Conservation (phyloP, 2,329 filamentous ascomycete genomes). For the Monosporascus sp. region DNA sequence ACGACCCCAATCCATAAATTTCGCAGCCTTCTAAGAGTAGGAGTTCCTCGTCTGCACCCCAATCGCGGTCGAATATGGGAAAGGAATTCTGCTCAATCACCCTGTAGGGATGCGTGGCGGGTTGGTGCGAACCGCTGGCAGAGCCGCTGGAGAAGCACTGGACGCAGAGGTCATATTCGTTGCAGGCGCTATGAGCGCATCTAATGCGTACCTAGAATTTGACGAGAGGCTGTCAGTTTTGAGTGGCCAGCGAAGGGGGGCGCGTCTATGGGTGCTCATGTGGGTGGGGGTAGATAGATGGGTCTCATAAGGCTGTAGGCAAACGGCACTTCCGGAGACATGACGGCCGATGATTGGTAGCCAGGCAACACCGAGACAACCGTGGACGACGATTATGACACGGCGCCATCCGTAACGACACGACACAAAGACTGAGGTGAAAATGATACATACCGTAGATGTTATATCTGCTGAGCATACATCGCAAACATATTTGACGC, state of each 20-base stretch:
- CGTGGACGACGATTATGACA: background rate
- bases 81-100: conserved; percentile 99
- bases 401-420: conserved; percentile 1
- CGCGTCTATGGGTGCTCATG: background rate
- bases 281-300: conserved; percentile 1
- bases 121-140: conserved; percentile 77
- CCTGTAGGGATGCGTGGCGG: conserved; percentile 78
- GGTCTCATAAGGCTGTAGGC: background rate
- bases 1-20: conserved; percentile 92
- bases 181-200: conserved; percentile 77
- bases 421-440: background rate
- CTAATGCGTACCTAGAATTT: conserved; percentile 76
- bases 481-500: conserved; percentile 95
- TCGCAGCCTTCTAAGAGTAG: conserved; percentile 89
- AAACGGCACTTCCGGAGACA: background rate
- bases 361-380: background rate
- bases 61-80: conserved; percentile 89
- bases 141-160: conserved; percentile 86
- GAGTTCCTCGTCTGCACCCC: conserved; percentile 97
- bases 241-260: background rate
- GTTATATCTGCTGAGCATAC: conserved; percentile 96
- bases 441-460: conserved; percentile 67
- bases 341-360: background rate
- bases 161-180: conserved; percentile 95
- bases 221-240: conserved; percentile 3